Conservation (phyloP, 73 alveolate genomes). For the Uronychia setigera region DNA sequence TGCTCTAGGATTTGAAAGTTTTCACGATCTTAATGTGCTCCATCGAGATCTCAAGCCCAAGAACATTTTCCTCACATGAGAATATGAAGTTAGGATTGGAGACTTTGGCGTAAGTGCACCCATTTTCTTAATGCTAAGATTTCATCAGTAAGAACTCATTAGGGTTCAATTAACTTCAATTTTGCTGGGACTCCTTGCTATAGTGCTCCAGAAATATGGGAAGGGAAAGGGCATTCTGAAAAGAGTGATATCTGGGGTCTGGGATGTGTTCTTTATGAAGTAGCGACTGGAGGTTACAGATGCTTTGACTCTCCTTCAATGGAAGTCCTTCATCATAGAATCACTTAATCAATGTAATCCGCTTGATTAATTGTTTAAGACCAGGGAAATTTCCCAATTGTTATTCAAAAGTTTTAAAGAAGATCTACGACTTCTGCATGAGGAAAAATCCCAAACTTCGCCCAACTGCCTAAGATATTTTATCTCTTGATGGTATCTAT, state of each 20-base stretch:
- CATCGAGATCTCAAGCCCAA: constrained; percentile 89
- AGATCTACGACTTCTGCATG: not conserved
- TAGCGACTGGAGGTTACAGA: constrained; percentile 21
- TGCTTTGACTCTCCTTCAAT: not conserved
- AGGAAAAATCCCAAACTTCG: not conserved
- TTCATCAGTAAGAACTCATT: constrained; percentile 23
- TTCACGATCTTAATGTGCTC: constrained; percentile 71
- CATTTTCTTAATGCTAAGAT: constrained; percentile 20
- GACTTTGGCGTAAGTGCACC: constrained; percentile 67
- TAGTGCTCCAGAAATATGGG: constrained; percentile 56
- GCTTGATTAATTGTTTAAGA: not conserved
- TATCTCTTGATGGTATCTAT: not conserved
- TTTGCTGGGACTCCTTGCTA: constrained; percentile 64
- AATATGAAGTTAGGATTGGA: constrained; percentile 60
- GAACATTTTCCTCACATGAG: constrained; percentile 61
- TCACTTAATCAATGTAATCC: not conserved
- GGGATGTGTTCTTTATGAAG: constrained; percentile 50
- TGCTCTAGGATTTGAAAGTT: constrained; percentile 12
- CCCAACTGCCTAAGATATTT: not conserved
- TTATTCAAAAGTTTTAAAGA: not conserved
- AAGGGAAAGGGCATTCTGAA: constrained; percentile 41
- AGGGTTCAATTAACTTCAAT: not conserved
- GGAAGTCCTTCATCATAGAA: not conserved
- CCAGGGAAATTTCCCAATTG: not conserved
- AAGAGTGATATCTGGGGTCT: constrained; percentile 61